These are phyloP conservation scores for Albatrellus ellisii DNA, from an alignment of 768 basidiomycete genomes.

Conservation along the genomic window DNA sequence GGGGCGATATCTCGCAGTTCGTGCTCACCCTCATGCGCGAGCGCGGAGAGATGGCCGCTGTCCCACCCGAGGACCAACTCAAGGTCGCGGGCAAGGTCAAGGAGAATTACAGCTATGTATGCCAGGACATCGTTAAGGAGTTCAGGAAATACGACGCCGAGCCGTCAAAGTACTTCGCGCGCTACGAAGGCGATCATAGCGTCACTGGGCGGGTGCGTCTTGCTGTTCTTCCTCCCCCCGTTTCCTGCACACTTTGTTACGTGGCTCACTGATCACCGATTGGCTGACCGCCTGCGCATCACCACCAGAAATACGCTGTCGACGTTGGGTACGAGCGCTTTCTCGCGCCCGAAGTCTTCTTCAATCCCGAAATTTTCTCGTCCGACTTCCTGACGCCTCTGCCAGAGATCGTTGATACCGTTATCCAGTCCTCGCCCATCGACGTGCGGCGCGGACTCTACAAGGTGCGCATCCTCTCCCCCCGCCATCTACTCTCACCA, in stretches of 20 bases:
- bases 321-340: conserved; percentile 99
- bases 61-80: conserved; percentile 92
- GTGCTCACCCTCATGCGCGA: conserved; percentile 93
- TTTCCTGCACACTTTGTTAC: too few species aligned
- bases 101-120: conserved; percentile 97
- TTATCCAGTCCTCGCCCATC: conserved; percentile 92
- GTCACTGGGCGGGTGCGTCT: conserved; percentile 76
- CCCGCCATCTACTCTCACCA: too few species aligned
- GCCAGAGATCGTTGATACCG: conserved; percentile 90
- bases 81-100: conserved; percentile 89
- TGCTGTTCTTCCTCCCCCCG: neutral
- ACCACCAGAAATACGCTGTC: conserved; percentile 71
- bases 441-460: conserved; percentile 95
- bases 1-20: conserved; percentile 93
- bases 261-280: too few species aligned
- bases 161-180: conserved; percentile 88
- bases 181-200: conserved; percentile 87
- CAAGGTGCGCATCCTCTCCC: conserved; percentile 69
- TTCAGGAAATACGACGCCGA: conserved; percentile 97
- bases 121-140: conserved; percentile 98
- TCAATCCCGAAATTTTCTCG: conserved; percentile 98
- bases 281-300: conserved; percentile 3
- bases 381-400: conserved; percentile 96
- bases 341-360: conserved; percentile 98
- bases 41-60: conserved; percentile 80